Base-by-base conservation (phyloP, 169 alveolate genomes). In the Cystoisospora suis region DNA sequence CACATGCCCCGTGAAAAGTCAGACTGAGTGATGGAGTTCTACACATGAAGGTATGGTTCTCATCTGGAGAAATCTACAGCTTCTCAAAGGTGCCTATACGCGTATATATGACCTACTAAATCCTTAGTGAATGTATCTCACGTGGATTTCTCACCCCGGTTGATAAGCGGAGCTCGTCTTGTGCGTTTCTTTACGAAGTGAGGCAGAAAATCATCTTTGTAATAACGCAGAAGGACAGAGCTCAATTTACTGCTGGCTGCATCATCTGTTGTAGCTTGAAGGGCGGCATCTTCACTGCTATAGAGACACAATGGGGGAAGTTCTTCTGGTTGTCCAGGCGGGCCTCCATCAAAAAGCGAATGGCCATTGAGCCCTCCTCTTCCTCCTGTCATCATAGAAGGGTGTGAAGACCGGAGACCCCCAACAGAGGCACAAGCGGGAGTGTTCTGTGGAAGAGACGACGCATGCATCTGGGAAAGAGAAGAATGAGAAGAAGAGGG, bases 201-300 rank as follows among this genome's bases (percentile, higher is more conserved):
- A 56, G 53, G 59, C 40, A 81, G 65, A 32, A 32, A 47, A 4
- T 81, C 75, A 32, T 81, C 88, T 20, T 44, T 47, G 75, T 44
- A 81, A 34, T 81, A 81, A n/a, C 40, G 36, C 75, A 81, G 88
- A 32, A 81, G 88, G 72, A 49, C 72, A 34, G 88, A 72, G 17
- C 72, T 44, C 77, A 81, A 23, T 34, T 81, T 81, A 75, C 88
- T 81, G 36, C 53, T 49, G 0, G 88, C 88, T 1, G 88, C 88
- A 23, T 81, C 88, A 34, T 49, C 75, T 7, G 46, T 81, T n/a
- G 88, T 81, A 20, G 49, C 34, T 53, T 81, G 59, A 32, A 81
- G 72, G 36, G 72, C 88, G 15, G 75, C 53, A 38, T 49, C 59
- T 32, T 53, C 88, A 75, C 88, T 49, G 75, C 88, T 49, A 32